These are phyloP conservation scores for Jatropha multifida DNA, from an alignment of 441 rosid genomes.

Conservation along the genomic window DNA sequence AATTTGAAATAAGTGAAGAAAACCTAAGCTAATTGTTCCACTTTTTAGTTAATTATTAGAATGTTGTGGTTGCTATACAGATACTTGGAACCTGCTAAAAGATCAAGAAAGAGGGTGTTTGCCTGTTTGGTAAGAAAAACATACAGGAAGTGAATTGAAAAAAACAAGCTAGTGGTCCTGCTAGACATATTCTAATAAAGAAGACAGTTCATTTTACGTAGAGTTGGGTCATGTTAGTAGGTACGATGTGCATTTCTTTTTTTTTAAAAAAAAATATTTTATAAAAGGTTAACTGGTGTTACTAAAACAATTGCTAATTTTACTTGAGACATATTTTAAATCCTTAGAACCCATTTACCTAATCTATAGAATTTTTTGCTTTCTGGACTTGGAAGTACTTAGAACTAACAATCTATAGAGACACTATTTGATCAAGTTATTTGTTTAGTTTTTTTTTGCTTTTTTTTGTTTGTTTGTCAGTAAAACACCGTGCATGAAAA, in stretches of 20 bases:
- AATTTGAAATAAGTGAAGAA: too few relatives aligned
- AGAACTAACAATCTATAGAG: too few relatives aligned
- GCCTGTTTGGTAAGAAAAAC: neutral
- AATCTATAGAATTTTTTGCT: neutral
- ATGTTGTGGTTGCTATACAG: neutral
- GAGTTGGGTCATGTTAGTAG: neutral
- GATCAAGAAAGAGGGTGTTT: neutral
- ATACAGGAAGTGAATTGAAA: neutral
- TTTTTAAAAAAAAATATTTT: too few relatives aligned
- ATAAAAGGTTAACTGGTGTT: too few relatives aligned
- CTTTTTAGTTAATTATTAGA: neutral
- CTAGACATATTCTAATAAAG: neutral
- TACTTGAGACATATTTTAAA: neutral
- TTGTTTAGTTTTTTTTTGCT: neutral
- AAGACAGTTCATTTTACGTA: constrained; percentile 2
- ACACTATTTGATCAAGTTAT: neutral
- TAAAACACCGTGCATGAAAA: neutral
- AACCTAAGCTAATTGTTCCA: too few relatives aligned
- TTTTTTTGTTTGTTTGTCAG: neutral
- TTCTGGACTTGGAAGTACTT: neutral
- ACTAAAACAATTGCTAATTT: too few relatives aligned
- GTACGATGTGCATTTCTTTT: neutral
- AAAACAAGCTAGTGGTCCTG: neutral
- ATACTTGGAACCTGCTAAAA: neutral
- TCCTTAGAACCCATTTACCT: neutral